Base-by-base conservation (phyloP, 345 rosid genomes). In the Murraya paniculata region DNA sequence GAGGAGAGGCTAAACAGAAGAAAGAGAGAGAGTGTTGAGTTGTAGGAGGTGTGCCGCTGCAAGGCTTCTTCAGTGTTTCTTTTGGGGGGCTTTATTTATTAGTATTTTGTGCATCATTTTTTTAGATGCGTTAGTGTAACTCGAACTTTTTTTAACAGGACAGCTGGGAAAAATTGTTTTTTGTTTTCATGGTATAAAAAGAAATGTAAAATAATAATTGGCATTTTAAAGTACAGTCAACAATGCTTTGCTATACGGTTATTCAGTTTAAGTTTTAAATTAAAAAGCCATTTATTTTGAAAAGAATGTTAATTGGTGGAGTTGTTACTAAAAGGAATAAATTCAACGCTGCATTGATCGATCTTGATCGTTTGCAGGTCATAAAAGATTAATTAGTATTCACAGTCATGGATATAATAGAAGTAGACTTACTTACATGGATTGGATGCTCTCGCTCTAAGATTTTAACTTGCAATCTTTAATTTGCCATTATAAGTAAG, bases 21-120 rank as follows among this genome's bases (percentile, higher is more conserved):
- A 36, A 13, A 36, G 18, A 59, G 65, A 68, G 58, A 50, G 77
- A 5, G 41, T 39, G 38, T 39, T 39, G 45, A 39, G 45, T 0
- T 39, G 45, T 9, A 9, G 13, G 45, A 39, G 39, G 59, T 14
- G 67, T 19, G n/a, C 0, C 6, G 38, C 10, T 72, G 81, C 79
- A 81, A 78, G 77, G 84, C 79, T 73, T 85, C 79, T 57, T 60
- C 87, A 31, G 67, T 80, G 77, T 25, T 56, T 65, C 79, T 60
- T 77, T 77, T 64, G 48, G 78, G 45, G 71, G 76, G 36, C 38
- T 82, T 85, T 85, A 87, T 87, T 85, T 81, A 84, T 82, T 71
- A 76, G 38, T 81, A n/a, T 39, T 48, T 72, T 73, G 13, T 6
- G 21, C 27, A 45, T 35, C 24, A 6, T 9, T 24, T 4, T 31